phyloP scores from a whole-genome alignment of 768 basidiomycete species.

The Pleurotus djamor region DNA sequence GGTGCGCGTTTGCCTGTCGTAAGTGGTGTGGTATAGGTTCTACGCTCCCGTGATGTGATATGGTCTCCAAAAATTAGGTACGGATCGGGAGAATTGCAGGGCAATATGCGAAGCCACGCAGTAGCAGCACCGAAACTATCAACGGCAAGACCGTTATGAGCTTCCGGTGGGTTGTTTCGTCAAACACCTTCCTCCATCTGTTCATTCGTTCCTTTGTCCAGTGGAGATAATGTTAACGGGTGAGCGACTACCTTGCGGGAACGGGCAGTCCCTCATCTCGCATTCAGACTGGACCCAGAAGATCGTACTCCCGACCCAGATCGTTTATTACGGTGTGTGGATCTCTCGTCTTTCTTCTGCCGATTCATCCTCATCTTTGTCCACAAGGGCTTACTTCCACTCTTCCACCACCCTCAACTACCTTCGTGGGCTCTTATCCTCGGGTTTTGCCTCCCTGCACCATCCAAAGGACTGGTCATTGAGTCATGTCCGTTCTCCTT shows the following conservation, averaged over 20 bases:
- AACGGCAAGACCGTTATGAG: slow-evolving; percentile 76
- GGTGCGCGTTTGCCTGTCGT: slow-evolving; percentile 93
- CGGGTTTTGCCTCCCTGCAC: slow-evolving; percentile 91
- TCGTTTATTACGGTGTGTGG: slow-evolving; percentile 68
- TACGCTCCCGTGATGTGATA: background rate
- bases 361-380: background rate
- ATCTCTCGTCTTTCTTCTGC: background rate
- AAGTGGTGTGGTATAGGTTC: slow-evolving; percentile 18
- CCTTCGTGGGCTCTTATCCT: slow-evolving; percentile 82
- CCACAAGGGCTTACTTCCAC: slow-evolving; percentile 87
- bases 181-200: background rate
- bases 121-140: slow-evolving; percentile 77
- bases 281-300: slow-evolving; percentile 56
- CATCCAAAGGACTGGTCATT: slow-evolving; percentile 93
- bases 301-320: slow-evolving; percentile 91
- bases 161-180: slow-evolving; percentile 63
- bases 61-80: slow-evolving; percentile 37
- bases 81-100: slow-evolving; percentile 93
- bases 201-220: slow-evolving; percentile 21
- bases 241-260: slow-evolving; percentile 26
- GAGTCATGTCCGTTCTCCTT: slow-evolving; percentile 82
- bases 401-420: slow-evolving; percentile 93
- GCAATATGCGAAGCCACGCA: slow-evolving; percentile 94
- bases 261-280: slow-evolving; percentile 10
- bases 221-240: slow-evolving; percentile 98